phyloP scores from a whole-genome alignment of 192 early-diverging fungal species.

The Rhizophagus clarus region DNA sequence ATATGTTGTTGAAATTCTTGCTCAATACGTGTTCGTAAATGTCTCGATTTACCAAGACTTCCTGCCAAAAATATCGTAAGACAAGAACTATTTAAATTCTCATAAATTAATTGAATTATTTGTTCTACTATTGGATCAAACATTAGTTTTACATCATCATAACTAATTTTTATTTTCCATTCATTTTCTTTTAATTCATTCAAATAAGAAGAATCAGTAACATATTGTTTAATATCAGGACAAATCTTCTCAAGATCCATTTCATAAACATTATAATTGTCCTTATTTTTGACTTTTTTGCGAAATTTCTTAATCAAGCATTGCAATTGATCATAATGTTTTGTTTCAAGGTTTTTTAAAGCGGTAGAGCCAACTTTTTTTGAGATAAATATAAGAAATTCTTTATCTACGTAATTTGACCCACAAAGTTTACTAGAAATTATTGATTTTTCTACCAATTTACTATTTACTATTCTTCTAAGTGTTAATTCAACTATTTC shows the following conservation, averaged over 20 bases:
- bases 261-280: neutral
- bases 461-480: neutral
- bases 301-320: neutral
- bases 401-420: slow-evolving; percentile 46
- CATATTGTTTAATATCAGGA: slow-evolving; percentile 16
- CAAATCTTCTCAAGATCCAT: slow-evolving; percentile 11
- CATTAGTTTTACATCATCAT: slow-evolving; percentile 51
- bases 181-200: slow-evolving; percentile 50
- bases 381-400: slow-evolving; percentile 47
- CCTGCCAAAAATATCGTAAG: slow-evolving; percentile 57
- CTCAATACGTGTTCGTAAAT: slow-evolving; percentile 30
- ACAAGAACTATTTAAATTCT: slow-evolving; percentile 41
- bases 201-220: slow-evolving; percentile 31
- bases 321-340: slow-evolving; percentile 27
- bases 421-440: slow-evolving; percentile 40
- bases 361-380: slow-evolving; percentile 44
- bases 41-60: slow-evolving; percentile 55
- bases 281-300: neutral
- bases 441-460: slow-evolving; percentile 36
- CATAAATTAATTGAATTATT: slow-evolving; percentile 51
- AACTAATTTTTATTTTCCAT: slow-evolving; percentile 42
- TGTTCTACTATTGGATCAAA: slow-evolving; percentile 57
- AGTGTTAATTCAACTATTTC: slow-evolving; percentile 47
- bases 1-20: neutral
- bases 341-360: slow-evolving; percentile 37